Base-by-base conservation (phyloP, 495 filamentous ascomycete species). In the Cercophora samala region DNA sequence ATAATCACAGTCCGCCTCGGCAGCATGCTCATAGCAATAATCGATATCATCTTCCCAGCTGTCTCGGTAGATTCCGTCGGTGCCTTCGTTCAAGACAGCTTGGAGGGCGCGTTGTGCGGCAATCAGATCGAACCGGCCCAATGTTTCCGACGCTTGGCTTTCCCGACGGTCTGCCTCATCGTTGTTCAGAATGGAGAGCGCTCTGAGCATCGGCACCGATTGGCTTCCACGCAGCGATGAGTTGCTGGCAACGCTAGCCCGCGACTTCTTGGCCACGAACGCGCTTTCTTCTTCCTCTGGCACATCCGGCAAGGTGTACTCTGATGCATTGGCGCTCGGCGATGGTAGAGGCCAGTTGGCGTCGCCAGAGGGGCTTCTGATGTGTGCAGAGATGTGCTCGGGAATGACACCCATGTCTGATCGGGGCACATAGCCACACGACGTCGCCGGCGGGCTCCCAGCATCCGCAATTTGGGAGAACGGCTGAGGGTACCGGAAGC, bases 11-110 rank as follows among this genome's bases (percentile, higher is more conserved):
- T 93, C 87, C 1, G 93, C 92, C 76, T 97, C 94, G 8, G 90
- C 92, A 58, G 89, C 92, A 75, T 95, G 87, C 68, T 97, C 91
- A 72, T 97, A 98, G 75, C 90, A 95, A 75, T 91, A 97, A 74
- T 97, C 93, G 70, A 98, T 94, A 70, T 93, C 93, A 55, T 93
- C 91, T 72, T 98, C 94, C 94, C 94, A 98, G 22, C 83, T 89
- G 56, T 88, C 85, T 51, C 73, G 72, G 6, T 64, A 25, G 8
- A 72, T 26, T 4, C 69, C 64, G n/a, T 88, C 85, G 25, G 84
- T 74, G 60, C 76, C 67, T 18, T 81, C 73, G 4, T 72, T 74
- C 37, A 74, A 18, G 8, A 69, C 71, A 15, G 65, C 73, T 54
- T 66, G 69, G 21, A 78, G 66, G 6, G 74, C 72, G 11, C 72